Percentiles rank a stretch among this genome's conserved stretches.
phyloP scores from a whole-genome alignment of 495 filamentous ascomycete genomes.

The Physcia stellaris region DNA sequence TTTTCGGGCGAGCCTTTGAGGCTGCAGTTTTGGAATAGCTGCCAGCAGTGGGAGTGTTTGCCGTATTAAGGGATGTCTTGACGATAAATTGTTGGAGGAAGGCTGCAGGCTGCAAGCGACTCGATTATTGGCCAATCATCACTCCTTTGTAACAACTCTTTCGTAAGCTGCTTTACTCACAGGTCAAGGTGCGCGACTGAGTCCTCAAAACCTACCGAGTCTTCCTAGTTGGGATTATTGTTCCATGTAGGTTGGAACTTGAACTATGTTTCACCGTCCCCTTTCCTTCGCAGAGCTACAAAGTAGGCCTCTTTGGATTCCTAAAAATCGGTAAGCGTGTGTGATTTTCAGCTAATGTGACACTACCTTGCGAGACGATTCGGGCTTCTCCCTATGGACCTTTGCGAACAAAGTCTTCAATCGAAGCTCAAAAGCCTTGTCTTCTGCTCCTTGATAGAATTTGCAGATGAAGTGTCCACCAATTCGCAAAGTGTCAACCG shows the following conservation, averaged over 20 bases:
- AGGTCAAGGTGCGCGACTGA: no score
- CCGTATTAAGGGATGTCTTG: no score
- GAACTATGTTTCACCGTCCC: no score
- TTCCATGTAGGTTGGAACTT: no score
- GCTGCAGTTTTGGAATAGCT: not conserved
- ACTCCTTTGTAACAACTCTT: no score
- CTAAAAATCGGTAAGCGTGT: constrained; percentile 30
- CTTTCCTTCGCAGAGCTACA: constrained; percentile 53
- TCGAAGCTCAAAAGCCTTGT: constrained; percentile 58
- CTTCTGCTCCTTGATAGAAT: constrained; percentile 85
- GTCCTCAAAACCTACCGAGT: no score
- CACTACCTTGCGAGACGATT: constrained; percentile 72
- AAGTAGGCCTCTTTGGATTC: constrained; percentile 87
- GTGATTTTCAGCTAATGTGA: not conserved
- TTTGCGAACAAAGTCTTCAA: constrained; percentile 61
- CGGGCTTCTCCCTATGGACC: constrained; percentile 77
- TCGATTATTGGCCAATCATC: no score
- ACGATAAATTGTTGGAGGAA: no score
- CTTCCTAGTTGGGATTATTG: no score
- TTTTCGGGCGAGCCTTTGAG: not conserved
- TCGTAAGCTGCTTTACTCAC: no score
- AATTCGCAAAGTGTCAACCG: constrained; percentile 64
- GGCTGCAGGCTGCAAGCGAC: no score
- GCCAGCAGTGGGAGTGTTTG: not conserved
- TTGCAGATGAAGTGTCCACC: constrained; percentile 92